Evolutionary conservation across 192 early-diverging fungal genomes (phyloP), one percentile per base, ranked within the genome.

Genomic region (Backusella westeae): DNA sequence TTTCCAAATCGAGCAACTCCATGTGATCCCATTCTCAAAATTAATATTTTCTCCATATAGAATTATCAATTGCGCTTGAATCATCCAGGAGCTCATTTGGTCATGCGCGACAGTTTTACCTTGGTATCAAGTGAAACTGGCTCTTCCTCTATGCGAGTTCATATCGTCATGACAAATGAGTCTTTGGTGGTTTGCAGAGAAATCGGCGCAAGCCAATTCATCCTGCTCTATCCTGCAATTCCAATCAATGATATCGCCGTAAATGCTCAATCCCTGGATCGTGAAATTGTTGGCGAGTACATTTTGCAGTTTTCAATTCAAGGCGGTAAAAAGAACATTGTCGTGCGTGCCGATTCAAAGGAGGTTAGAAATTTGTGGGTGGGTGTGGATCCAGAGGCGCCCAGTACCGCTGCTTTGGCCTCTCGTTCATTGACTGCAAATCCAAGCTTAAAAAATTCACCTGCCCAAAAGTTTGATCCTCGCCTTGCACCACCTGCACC

Each of bases 181-280:
- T 84, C 82, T n/a, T 34, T 70, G 0, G 75, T 81, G 29, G 71
- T 77, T 5, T 21, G 42, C n/a, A 77, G 75, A 29, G 75, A 79
- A 29, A 42, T 66, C 6, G 44, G 72, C 26, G 79, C 84, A 21
- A 76, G 75, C 44, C 81, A 81, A 72, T 80, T 72, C 26, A 67
- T 69, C 8, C 49, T 89, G 15, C 70, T 89, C 21, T 89, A 84
- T 70, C 85, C 86, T 70, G 85, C 88, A 17, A 71, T 89, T 29
- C 75, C 81, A 1, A 76, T 82, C 10, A 80, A 76, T 69, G 85
- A 87, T 78, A 79, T 89, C 14, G 29, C 49, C 8, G 77, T 86
- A 8, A 73, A 66, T 3, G 29, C 74, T 26, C 19, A 34, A 4
- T 75, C 74, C 0, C 10, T 75, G 5, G 74, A 75, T 10, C 53